phyloP scores from a whole-genome alignment of 2,329 filamentous ascomycete genomes.

The Beauveria australis region DNA sequence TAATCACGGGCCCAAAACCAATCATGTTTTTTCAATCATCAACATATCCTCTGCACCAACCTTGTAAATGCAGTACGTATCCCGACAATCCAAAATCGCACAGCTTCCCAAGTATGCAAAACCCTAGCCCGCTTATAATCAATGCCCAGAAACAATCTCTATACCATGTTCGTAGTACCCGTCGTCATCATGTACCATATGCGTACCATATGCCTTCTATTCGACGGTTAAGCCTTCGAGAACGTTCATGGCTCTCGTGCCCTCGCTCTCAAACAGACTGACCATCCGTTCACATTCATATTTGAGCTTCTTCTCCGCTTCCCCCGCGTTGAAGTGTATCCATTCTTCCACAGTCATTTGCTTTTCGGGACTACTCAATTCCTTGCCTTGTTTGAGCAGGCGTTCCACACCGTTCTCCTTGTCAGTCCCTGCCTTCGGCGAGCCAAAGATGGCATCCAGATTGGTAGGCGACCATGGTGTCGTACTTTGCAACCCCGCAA shows the following conservation, averaged over 20 bases:
- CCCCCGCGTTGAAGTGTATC: constrained; percentile 72
- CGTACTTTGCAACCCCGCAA: constrained; percentile 47
- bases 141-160: constrained; percentile 6
- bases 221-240: constrained; percentile 64
- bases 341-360: constrained; percentile 91
- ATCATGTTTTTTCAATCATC: constrained; percentile 2
- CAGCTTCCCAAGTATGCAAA: background rate
- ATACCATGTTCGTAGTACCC: background rate
- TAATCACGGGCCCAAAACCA: background rate
- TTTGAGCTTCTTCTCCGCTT: constrained; percentile 72
- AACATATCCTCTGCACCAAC: constrained; percentile 7
- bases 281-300: constrained; percentile 79
- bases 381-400: constrained; percentile 46
- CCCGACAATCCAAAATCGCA: constrained; percentile 9
- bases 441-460: constrained; percentile 61
- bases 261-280: constrained; percentile 73
- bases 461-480: constrained; percentile 66
- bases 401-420: constrained; percentile 45
- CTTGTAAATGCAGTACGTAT: constrained; percentile 6
- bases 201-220: constrained; percentile 16
- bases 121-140: constrained; percentile 4
- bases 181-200: constrained; percentile 2
- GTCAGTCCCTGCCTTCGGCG: constrained; percentile 32
- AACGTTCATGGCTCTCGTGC: constrained; percentile 64
- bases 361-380: constrained; percentile 69